Conservation (phyloP, 2,329 filamentous ascomycete genomes). For the Celoporthe dispersa region DNA sequence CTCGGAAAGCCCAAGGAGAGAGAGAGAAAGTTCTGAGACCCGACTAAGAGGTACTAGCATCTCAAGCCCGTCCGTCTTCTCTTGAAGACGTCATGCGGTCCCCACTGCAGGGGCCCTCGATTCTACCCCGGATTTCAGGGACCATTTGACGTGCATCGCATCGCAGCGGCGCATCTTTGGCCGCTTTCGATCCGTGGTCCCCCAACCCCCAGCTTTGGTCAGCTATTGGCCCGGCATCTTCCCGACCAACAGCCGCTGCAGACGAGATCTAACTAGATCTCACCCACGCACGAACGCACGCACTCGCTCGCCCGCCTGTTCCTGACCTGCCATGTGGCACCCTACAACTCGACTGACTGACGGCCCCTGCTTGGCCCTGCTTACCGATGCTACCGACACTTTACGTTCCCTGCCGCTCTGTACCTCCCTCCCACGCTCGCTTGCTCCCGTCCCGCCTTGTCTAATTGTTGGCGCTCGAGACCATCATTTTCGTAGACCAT, state of each 20-base stretch:
- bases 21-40: neutral
- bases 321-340: slow-evolving; percentile 22
- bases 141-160: slow-evolving; percentile 22
- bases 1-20: neutral
- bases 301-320: neutral
- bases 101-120: slow-evolving; percentile 23
- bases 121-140: slow-evolving; percentile 23
- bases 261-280: slow-evolving; percentile 1
- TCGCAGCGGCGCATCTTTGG: neutral
- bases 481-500: slow-evolving; percentile 59
- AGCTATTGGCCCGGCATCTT: slow-evolving; percentile 19
- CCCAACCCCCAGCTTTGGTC: neutral
- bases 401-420: neutral
- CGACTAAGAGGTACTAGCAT: neutral
- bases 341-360: slow-evolving; percentile 5
- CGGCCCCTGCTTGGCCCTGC: neutral
- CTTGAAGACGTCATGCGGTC: slow-evolving; percentile 17
- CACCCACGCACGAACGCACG: neutral
- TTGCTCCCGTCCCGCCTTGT: slow-evolving; percentile 23
- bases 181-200: neutral
- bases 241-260: neutral
- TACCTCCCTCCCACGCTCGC: neutral
- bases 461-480: slow-evolving; percentile 38
- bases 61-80: neutral
- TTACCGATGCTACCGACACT: neutral